Conservation (phyloP, 768 basidiomycete genomes). For the Boletellus ananas region DNA sequence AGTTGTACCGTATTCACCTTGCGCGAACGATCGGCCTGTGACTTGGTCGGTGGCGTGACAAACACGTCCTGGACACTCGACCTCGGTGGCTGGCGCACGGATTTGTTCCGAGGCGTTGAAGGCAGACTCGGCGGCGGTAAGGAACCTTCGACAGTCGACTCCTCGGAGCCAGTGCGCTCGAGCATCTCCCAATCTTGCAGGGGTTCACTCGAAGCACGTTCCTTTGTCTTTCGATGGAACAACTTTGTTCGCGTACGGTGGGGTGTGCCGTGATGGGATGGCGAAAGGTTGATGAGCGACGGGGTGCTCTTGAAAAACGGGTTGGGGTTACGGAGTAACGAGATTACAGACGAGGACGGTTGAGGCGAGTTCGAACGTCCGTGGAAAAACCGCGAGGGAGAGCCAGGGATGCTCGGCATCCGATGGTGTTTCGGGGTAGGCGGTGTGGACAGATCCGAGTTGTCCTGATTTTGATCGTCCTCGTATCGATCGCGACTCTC, state of each 20-base stretch:
- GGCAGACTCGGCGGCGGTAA: conserved; percentile 19
- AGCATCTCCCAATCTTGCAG: conserved; percentile 34
- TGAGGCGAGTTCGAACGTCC: conserved; percentile 31
- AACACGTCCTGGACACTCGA: conserved; percentile 13
- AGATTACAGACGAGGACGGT: conserved; percentile 33
- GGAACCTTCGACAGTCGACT: conserved; percentile 23
- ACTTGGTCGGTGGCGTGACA: conserved; percentile 8
- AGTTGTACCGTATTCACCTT: conserved; percentile 26
- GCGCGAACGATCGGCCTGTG: conserved; percentile 15
- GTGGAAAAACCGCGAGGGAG: conserved; percentile 31
- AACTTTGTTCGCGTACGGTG: conserved; percentile 30
- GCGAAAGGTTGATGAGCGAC: conserved; percentile 29
- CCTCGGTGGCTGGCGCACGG: conserved; percentile 14
- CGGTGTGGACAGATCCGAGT: conserved; percentile 31
- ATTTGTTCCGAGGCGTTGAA: conserved; percentile 17
- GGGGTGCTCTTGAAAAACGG: conserved; percentile 35
- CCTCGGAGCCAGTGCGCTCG: conserved; percentile 27
- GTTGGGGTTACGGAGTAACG: conserved; percentile 32
- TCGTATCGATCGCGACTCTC: conserved; percentile 31
- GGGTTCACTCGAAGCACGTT: conserved; percentile 31
- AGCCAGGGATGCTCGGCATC: conserved; percentile 29
- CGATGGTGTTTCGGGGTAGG: conserved; percentile 31
- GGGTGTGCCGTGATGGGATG: conserved; percentile 30
- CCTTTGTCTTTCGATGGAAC: conserved; percentile 34
- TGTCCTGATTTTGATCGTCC: conserved; percentile 29